phyloP scores from a whole-genome alignment of 805 yeast genomes.

The Saccharomyces mikatae region DNA sequence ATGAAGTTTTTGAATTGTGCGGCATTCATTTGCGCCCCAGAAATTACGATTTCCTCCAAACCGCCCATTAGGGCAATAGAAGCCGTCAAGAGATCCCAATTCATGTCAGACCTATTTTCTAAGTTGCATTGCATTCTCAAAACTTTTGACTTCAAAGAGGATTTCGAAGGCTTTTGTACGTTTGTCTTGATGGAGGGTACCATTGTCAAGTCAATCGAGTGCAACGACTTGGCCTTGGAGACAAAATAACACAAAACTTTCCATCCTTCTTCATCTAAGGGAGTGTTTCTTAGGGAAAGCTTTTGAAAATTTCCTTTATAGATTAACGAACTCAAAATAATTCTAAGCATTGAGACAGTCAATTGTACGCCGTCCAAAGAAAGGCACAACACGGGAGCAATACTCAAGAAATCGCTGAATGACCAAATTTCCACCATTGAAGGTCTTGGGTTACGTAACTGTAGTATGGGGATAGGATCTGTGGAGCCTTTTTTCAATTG shows the following conservation, averaged over 20 bases:
- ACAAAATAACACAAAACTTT: conserved; percentile 68
- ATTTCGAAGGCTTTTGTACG: conserved; percentile 34
- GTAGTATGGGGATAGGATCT: conserved; percentile 74
- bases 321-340: conserved; percentile 56
- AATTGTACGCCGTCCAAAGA: conserved; percentile 74
- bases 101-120: conserved; percentile 56
- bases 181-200: conserved; percentile 32
- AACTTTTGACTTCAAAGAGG: conserved; percentile 21
- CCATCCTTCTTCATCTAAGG: conserved; percentile 75
- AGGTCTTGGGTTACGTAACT: conserved; percentile 77
- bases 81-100: conserved; percentile 75
- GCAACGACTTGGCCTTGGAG: conserved; percentile 50
- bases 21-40: conserved; percentile 64
- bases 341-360: conserved; percentile 66
- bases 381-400: conserved; percentile 73
- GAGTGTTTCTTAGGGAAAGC: conserved; percentile 71
- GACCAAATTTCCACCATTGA: conserved; percentile 81
- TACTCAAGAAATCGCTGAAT: conserved; percentile 77
- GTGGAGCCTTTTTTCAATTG: conserved; percentile 67
- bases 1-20: conserved; percentile 55
- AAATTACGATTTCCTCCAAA: conserved; percentile 68
- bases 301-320: conserved; percentile 61
- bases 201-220: conserved; percentile 56
- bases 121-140: conserved; percentile 33
- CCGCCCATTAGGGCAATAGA: conserved; percentile 70